A percentile compares a stretch with the other conserved stretches of the same genome.
phyloP scores from a whole-genome alignment of 768 basidiomycete species.

The Hemileccinum rubropunctum region DNA sequence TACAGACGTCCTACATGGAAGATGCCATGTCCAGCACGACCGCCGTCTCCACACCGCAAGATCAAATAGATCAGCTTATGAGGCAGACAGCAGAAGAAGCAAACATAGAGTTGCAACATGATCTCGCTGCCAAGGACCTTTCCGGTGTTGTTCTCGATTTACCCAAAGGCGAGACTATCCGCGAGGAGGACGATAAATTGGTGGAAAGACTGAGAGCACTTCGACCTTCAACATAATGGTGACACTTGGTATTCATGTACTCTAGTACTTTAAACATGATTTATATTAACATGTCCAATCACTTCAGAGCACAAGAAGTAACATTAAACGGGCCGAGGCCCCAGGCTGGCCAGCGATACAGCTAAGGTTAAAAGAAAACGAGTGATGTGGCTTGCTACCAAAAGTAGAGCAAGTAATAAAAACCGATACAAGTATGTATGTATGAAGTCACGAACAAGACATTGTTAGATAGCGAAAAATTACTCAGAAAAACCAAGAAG shows the following conservation, averaged over 20 bases:
- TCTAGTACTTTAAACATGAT: not conserved
- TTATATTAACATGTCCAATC: not conserved
- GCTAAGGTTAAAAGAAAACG: constrained; percentile 7
- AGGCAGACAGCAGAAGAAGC: constrained; percentile 96
- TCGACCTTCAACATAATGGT: constrained; percentile 62
- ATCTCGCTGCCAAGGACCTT: constrained; percentile 67
- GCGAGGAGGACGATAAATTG: constrained; percentile 78
- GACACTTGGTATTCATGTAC: constrained; percentile 6
- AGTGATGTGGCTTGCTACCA: constrained; percentile 11
- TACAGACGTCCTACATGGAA: constrained; percentile 98
- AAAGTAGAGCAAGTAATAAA: constrained; percentile 19
- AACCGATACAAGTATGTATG: constrained; percentile 13
- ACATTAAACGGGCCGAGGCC: constrained; percentile 12
- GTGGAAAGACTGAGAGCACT: constrained; percentile 88
- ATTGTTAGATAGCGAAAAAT: constrained; percentile 26
- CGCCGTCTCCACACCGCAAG: constrained; percentile 91
- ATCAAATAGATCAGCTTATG: constrained; percentile 92
- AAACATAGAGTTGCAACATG: constrained; percentile 92
- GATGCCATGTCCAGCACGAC: constrained; percentile 93
- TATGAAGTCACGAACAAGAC: constrained; percentile 6
- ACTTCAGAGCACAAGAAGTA: constrained; percentile 1
- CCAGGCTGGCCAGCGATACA: constrained; percentile 4
- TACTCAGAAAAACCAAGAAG: constrained; percentile 19
- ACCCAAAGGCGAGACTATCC: constrained; percentile 46
- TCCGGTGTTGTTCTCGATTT: constrained; percentile 56